These are phyloP conservation scores for Clonostachys rosea DNA, from an alignment of 2,329 filamentous ascomycete genomes.

Conservation along the genomic window DNA sequence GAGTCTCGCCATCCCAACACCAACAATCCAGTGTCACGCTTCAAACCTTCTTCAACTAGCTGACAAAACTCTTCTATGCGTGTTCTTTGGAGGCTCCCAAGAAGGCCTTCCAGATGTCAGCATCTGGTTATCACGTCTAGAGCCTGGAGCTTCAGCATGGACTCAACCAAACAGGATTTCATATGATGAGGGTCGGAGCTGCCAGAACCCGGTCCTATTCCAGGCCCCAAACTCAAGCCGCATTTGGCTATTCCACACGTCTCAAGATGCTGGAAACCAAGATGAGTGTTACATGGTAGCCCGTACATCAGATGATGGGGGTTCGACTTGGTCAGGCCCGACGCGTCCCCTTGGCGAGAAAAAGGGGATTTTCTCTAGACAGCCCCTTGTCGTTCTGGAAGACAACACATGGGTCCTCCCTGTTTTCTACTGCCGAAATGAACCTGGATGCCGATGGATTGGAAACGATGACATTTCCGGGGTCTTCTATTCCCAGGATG, in stretches of 20 bases:
- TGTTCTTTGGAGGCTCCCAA: constrained; percentile 39
- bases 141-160: constrained; percentile 21
- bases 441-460: constrained; percentile 32
- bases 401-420: constrained; percentile 34
- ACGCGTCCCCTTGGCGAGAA: constrained; percentile 20
- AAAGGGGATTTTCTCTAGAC: constrained; percentile 32
- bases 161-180: constrained; percentile 25
- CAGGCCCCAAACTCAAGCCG: constrained; percentile 20
- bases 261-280: constrained; percentile 36
- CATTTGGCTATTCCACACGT: constrained; percentile 37
- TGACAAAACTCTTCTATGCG: constrained; percentile 32
- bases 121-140: constrained; percentile 32
- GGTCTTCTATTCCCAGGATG: constrained; percentile 26
- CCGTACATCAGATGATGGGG: constrained; percentile 25
- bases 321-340: constrained; percentile 26
- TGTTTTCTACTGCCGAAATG: constrained; percentile 33
- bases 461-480: constrained; percentile 36
- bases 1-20: constrained; percentile 18
- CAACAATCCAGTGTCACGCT: constrained; percentile 36
- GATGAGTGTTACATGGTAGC: constrained; percentile 31
- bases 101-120: constrained; percentile 37
- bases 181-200: constrained; percentile 29
- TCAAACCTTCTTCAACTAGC: constrained; percentile 34
- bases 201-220: constrained; percentile 39
- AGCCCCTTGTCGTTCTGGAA: constrained; percentile 27